phyloP scores from a whole-genome alignment of 2,329 filamentous ascomycete species.

The Sclerotinia spermophila region DNA sequence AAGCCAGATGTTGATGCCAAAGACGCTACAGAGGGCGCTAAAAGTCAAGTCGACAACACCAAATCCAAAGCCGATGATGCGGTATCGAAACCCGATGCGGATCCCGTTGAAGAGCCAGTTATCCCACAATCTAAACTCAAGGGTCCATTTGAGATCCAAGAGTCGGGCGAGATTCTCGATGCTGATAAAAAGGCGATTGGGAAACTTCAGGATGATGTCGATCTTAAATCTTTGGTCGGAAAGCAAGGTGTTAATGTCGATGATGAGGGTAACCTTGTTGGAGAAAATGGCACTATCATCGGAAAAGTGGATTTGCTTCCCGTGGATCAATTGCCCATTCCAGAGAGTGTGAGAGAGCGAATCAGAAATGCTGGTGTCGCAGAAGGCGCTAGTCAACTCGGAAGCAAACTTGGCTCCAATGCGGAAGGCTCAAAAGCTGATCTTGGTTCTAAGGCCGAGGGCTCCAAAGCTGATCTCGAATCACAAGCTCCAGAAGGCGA shows the following conservation, averaged over 20 bases:
- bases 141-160: slow-evolving; percentile 18
- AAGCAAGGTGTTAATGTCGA: slow-evolving; percentile 50
- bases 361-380: slow-evolving; percentile 9
- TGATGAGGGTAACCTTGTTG: slow-evolving; percentile 55
- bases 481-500: slow-evolving; percentile 22
- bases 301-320: slow-evolving; percentile 45
- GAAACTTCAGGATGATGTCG: slow-evolving; percentile 12
- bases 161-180: slow-evolving; percentile 14
- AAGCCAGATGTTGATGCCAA: slow-evolving; percentile 36
- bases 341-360: slow-evolving; percentile 13
- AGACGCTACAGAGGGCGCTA: not conserved
- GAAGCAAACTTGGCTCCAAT: slow-evolving; percentile 9
- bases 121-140: slow-evolving; percentile 13
- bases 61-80: slow-evolving; percentile 3
- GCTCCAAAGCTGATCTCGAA: slow-evolving; percentile 10
- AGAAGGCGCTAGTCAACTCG: slow-evolving; percentile 2
- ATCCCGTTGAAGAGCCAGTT: slow-evolving; percentile 2
- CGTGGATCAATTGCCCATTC: slow-evolving; percentile 15
- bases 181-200: slow-evolving; percentile 15
- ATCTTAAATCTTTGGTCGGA: slow-evolving; percentile 10
- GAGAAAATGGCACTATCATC: slow-evolving; percentile 57
- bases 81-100: slow-evolving; percentile 38
- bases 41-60: not conserved
- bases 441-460: not conserved
- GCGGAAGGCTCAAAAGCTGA: not conserved